Conservation (phyloP, 352 stramenopile species). For the Globisporangium nodosum region DNA sequence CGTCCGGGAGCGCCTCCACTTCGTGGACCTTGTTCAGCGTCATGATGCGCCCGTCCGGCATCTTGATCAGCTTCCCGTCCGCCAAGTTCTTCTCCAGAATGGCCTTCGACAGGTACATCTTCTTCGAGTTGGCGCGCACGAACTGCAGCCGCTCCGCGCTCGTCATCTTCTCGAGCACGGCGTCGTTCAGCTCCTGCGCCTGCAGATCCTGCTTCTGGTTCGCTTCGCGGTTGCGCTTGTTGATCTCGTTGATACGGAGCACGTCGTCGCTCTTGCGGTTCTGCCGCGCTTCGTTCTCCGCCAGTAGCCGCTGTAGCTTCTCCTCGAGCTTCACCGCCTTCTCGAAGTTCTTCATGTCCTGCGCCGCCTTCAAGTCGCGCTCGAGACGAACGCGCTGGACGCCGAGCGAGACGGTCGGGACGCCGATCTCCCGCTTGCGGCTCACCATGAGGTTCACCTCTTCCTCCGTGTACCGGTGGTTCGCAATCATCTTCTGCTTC, state of each 20-base stretch:
- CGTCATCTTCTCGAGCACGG: conserved; percentile 76
- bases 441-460: conserved; percentile 79
- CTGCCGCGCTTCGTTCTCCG: conserved; percentile 62
- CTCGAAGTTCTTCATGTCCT: conserved; percentile 86
- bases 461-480: conserved; percentile 72
- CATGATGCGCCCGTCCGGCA: conserved; percentile 74
- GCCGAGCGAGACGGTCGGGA: conserved; percentile 58
- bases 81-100: conserved; percentile 81
- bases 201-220: conserved; percentile 84
- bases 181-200: conserved; percentile 63
- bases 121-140: conserved; percentile 76
- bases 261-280: conserved; percentile 78
- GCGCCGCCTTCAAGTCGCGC: conserved; percentile 65
- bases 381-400: conserved; percentile 79
- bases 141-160: conserved; percentile 79
- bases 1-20: conserved; percentile 75
- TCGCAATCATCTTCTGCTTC: conserved; percentile 66
- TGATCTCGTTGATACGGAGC: conserved; percentile 83
- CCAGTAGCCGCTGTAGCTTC: conserved; percentile 50
- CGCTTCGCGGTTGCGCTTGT: conserved; percentile 68
- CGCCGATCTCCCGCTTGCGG: conserved; percentile 61
- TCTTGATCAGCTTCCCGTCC: conserved; percentile 64
- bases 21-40: conserved; percentile 83
- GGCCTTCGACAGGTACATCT: conserved; percentile 79
- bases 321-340: conserved; percentile 75